Base-by-base conservation (phyloP, 2,329 filamentous ascomycete genomes). In the Chrysoporthe puriensis region DNA sequence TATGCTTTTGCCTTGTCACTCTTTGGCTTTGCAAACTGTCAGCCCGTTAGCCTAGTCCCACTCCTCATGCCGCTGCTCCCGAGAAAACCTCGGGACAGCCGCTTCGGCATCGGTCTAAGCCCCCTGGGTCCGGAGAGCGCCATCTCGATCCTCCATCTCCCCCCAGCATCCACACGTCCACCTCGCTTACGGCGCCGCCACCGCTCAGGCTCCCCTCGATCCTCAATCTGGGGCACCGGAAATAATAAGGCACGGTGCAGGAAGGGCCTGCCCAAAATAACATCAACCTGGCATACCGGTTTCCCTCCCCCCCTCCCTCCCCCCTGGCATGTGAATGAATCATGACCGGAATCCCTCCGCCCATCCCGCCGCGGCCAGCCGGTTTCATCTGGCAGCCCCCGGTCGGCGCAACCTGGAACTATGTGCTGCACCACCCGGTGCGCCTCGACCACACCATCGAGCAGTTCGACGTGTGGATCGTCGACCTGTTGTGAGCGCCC, bases 351-450 rank as follows among this genome's bases (percentile, higher is more conserved):
- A 21, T 16, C 7, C 42, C 68, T 8, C 68, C 68, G 4, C 68
- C 68, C n/a, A 26, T 69, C 11, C 68, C 68, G 26, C 68, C 68
- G 8, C 62, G 63, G 43, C 65, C 68, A 5, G 36, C 52, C n/a
- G 68, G 68, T 14, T 67, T 56, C 46, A 66, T 68, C 59, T 69
- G 68, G 68, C 68, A 69, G 42, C 68, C 68, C 13, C 16, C 58
- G 1, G 62, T 50, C 40, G 40, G 66, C 32, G 57, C 65, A 16
- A 63, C 65, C 14, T 69, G 68, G 68, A 69, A 69, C 59, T 68
- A 68, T 46, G 68, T 69, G n/a, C 66, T 69, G 8, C 66, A 68
- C 52, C 65, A 69, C 40, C 63, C 63, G 6, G 68, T 69, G 3
- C 50, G 44, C 6, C 62, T 69, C 34, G 68, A 69, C 44, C 62